phyloP scores from a whole-genome alignment of 768 basidiomycete species.

The Tricholoma sp. region DNA sequence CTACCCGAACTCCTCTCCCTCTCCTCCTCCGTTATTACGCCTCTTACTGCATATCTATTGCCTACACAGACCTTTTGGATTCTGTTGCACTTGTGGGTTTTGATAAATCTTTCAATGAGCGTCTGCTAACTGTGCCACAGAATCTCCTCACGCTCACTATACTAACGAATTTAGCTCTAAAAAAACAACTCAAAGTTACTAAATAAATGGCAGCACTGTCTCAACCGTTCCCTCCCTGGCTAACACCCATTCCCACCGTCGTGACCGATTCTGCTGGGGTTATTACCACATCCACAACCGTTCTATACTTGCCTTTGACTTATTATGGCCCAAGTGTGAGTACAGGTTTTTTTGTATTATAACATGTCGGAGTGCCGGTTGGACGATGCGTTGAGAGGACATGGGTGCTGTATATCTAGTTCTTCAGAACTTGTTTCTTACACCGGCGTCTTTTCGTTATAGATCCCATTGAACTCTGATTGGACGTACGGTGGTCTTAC shows the following conservation, averaged over 20 bases:
- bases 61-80: background rate
- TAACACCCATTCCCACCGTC: conserved; percentile 50
- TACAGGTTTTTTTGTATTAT: conserved; percentile 9
- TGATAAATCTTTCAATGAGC: background rate
- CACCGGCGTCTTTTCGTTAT: background rate
- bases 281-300: conserved; percentile 50
- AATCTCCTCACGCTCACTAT: conserved; percentile 35
- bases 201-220: conserved; percentile 52
- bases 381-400: background rate
- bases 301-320: conserved; percentile 66
- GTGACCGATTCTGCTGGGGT: conserved; percentile 49
- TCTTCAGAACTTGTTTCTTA: background rate
- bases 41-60: conserved; percentile 5
- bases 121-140: background rate
- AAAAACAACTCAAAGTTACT: conserved; percentile 10
- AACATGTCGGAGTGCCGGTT: background rate
- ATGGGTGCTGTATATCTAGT: background rate
- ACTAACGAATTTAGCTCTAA: conserved; percentile 32
- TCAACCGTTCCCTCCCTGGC: conserved; percentile 71
- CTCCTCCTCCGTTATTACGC: conserved; percentile 7
- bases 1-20: conserved; percentile 2
- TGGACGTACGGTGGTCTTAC: conserved; percentile 78
- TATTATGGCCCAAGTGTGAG: conserved; percentile 83
- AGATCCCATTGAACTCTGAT: conserved; percentile 73
- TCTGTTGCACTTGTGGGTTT: background rate